Evolutionary conservation across 2,329 filamentous ascomycete species (phyloP).

Genomic region (Ascochyta lentis): DNA sequence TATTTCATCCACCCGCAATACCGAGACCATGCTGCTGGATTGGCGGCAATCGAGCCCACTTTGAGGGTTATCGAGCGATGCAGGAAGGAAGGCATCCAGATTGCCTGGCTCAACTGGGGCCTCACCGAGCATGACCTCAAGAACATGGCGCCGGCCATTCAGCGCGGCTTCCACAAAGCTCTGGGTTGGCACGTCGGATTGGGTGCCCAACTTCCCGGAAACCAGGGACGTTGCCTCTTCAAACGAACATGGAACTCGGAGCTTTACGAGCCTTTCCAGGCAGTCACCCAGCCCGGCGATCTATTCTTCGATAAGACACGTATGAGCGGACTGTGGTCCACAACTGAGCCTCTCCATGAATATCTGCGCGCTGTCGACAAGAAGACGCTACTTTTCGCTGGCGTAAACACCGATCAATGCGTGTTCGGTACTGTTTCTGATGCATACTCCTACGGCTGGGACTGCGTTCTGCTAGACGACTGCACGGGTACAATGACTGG

Average conservation of each 20-base stretch:
- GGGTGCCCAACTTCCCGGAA: slow-evolving; percentile 46
- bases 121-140: slow-evolving; percentile 49
- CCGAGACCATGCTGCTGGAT: slow-evolving; percentile 37
- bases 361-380: slow-evolving; percentile 50
- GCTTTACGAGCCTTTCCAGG: slow-evolving; percentile 51
- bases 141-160: slow-evolving; percentile 51
- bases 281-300: slow-evolving; percentile 46
- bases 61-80: slow-evolving; percentile 50
- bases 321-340: slow-evolving; percentile 53
- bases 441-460: slow-evolving; percentile 52
- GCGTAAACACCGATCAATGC: slow-evolving; percentile 54
- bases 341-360: slow-evolving; percentile 49
- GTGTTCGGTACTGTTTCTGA: slow-evolving; percentile 52
- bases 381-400: slow-evolving; percentile 52
- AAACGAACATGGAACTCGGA: slow-evolving; percentile 53
- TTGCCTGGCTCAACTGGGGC: slow-evolving; percentile 54
- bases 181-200: slow-evolving; percentile 53
- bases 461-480: slow-evolving; percentile 51
- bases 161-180: slow-evolving; percentile 51
- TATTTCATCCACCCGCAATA: slow-evolving; percentile 49
- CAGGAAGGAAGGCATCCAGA: slow-evolving; percentile 49
- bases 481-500: slow-evolving; percentile 53
- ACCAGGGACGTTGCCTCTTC: slow-evolving; percentile 51
- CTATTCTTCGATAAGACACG: slow-evolving; percentile 54
- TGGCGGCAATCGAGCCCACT: slow-evolving; percentile 46